Evolutionary conservation across 139 green algal species (phyloP), one percentile per base, ranked within the genome.

Genomic region (Chlamydomonas sp.): DNA sequence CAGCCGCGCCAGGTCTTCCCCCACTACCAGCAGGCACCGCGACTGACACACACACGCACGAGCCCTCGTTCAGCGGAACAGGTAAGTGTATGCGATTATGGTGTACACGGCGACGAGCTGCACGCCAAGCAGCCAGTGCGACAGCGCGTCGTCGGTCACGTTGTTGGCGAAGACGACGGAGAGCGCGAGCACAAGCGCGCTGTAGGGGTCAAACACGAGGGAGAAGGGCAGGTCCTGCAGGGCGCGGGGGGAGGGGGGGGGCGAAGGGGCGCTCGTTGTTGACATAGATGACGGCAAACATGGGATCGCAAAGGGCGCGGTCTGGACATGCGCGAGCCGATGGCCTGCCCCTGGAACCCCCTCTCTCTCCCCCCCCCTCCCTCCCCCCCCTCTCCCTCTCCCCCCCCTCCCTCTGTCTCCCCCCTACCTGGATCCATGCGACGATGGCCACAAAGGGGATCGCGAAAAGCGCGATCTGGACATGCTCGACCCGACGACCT

Each of bases 391-490:
- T n/a, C n/a, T n/a, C n/a, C n/a, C n/a, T n/a, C n/a, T n/a, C n/a
- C n/a, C n/a, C n/a, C n/a, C n/a, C n/a, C n/a, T n/a, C n/a, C n/a
- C n/a, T n/a, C n/a, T n/a, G n/a, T n/a, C n/a, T n/a, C n/a, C n/a
- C n/a, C n/a, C n/a, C n/a, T n/a, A n/a, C 81, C 8, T 76, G 84
- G n/a, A 64, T 72, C 91, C 91, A 96, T 31, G 84, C 90, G 2
- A 83, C 77, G 3, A 95, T 48, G 6, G 94, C 89, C 4, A 82
- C 74, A 28, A 94, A 82, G 1, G 91, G 90, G 16, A 96, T 79
- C 8, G 90, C 90, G 75, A 96, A 93, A 8, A 91, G 76, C 1
- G 90, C 85, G 48, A 96, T 96, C n/a, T n/a, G n/a, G n/a, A n/a
- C n/a, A n/a, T n/a, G n/a, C n/a, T n/a, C n/a, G n/a, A n/a, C n/a